A percentile compares a stretch with the other conserved stretches of the same genome.
Conservation (phyloP, 2,329 filamentous ascomycete genomes). For the Epichloe gansuensis region DNA sequence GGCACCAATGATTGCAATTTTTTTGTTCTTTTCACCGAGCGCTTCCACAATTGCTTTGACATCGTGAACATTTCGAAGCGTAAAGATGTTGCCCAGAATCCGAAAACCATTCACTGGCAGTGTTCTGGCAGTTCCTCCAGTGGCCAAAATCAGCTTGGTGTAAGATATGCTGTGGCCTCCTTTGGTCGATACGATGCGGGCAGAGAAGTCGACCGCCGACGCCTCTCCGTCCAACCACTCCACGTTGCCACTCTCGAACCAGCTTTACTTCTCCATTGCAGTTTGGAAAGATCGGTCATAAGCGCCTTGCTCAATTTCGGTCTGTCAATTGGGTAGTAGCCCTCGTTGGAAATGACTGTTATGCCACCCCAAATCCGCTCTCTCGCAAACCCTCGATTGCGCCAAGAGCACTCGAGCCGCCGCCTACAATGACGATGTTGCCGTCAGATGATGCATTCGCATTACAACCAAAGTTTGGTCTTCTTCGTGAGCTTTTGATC, state of each 20-base stretch:
- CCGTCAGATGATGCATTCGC: slow-evolving; percentile 25
- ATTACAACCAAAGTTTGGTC: slow-evolving; percentile 61
- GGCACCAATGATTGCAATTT: slow-evolving; percentile 81
- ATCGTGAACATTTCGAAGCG: slow-evolving; percentile 66
- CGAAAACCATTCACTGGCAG: slow-evolving; percentile 80
- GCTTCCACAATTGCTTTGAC: slow-evolving; percentile 65
- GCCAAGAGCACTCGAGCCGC: slow-evolving; percentile 74
- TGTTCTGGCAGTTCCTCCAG: slow-evolving; percentile 64
- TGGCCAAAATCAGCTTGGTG: slow-evolving; percentile 80
- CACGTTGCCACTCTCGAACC: slow-evolving; percentile 55
- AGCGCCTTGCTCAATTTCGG: slow-evolving; percentile 94
- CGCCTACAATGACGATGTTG: slow-evolving; percentile 75
- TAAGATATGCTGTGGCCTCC: slow-evolving; percentile 62
- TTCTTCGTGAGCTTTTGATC: slow-evolving; percentile 65
- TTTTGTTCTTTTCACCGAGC: slow-evolving; percentile 75
- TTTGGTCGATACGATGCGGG: slow-evolving; percentile 63
- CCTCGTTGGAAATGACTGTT: slow-evolving; percentile 74
- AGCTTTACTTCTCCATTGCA: slow-evolving; percentile 67
- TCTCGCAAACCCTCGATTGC: slow-evolving; percentile 72
- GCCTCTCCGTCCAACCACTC: slow-evolving; percentile 53
- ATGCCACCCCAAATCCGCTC: slow-evolving; percentile 70
- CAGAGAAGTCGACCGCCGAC: slow-evolving; percentile 61
- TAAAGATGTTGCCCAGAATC: slow-evolving; percentile 76
- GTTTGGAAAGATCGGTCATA: slow-evolving; percentile 65
- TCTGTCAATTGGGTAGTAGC: slow-evolving; percentile 79